Evolutionary conservation across 1,284 basidiomycete genomes (phyloP).

Genomic region (Cutaneotrichosporon spelunceum): DNA sequence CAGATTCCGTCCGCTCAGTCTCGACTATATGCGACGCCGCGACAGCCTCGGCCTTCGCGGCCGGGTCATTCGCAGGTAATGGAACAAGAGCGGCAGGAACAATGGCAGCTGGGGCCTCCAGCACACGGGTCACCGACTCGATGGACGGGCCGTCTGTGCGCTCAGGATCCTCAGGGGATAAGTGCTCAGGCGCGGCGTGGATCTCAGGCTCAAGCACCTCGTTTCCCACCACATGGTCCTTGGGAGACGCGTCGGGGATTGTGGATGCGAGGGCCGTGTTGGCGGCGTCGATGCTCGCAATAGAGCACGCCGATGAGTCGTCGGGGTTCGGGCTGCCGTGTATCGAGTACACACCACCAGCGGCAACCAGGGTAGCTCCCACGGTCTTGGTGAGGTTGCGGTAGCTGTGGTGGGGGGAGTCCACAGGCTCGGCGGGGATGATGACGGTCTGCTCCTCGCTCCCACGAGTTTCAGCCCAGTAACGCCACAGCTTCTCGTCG

Average conservation of each 20-base stretch:
- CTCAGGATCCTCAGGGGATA: neutral
- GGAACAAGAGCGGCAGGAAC: neutral
- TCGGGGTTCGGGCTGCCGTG: neutral
- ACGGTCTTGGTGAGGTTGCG: constrained; percentile 6
- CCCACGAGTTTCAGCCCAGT: constrained; percentile 49
- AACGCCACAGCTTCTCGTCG: constrained; percentile 62
- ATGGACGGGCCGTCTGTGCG: neutral
- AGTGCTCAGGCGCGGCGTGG: constrained; percentile 3
- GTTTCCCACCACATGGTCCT: neutral
- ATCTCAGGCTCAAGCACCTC: constrained; percentile 2
- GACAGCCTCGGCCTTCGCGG: neutral
- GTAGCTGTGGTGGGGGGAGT: constrained; percentile 6
- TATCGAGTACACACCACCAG: neutral
- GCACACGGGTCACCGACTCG: neutral
- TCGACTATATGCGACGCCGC: too few relatives aligned
- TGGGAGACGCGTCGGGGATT: constrained; percentile 1
- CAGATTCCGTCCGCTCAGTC: neutral
- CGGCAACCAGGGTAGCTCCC: neutral
- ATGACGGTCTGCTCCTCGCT: constrained; percentile 7
- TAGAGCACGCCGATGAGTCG: neutral
- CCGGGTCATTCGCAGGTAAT: too few relatives aligned
- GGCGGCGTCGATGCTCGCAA: constrained; percentile 12
- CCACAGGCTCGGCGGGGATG: constrained; percentile 3
- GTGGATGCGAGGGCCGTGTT: constrained; percentile 13
- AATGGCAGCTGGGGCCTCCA: neutral